Evolutionary conservation across 176 grass and related monocot genomes (phyloP).

Genomic region (Triticum turgidum): DNA sequence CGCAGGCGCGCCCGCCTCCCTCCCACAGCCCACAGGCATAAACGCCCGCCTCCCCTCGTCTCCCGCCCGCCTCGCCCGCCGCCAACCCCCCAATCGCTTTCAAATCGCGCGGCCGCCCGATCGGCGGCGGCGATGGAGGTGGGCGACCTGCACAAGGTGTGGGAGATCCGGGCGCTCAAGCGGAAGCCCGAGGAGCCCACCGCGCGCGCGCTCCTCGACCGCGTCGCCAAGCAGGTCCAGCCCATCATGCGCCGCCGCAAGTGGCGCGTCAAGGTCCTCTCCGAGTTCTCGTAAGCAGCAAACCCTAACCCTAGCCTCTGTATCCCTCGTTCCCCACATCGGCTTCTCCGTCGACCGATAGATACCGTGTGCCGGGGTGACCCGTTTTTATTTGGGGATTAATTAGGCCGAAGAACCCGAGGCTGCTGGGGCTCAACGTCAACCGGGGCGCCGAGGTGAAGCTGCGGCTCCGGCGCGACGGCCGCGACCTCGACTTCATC

Average conservation of each 20-base stretch:
- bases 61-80: neutral
- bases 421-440: constrained; percentile 87
- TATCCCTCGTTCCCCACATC: neutral
- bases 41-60: neutral
- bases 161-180: constrained; percentile 81
- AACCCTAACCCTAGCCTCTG: constrained; percentile 38
- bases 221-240: constrained; percentile 88
- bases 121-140: constrained; percentile 52
- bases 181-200: constrained; percentile 65
- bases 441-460: constrained; percentile 73
- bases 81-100: neutral
- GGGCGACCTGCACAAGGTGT: constrained; percentile 85
- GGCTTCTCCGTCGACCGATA: neutral
- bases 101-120: neutral
- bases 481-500: constrained; percentile 78
- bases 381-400: too few species aligned
- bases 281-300: constrained; percentile 78
- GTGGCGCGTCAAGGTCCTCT: constrained; percentile 87
- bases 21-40: too few species aligned
- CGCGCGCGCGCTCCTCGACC: constrained; percentile 67
- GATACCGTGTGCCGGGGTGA: neutral
- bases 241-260: constrained; percentile 96
- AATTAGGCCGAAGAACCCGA: constrained; percentile 65
- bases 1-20: too few species aligned
- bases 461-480: constrained; percentile 64